Conservation (phyloP, 352 stramenopile genomes). For the Phytopythium montanum region DNA sequence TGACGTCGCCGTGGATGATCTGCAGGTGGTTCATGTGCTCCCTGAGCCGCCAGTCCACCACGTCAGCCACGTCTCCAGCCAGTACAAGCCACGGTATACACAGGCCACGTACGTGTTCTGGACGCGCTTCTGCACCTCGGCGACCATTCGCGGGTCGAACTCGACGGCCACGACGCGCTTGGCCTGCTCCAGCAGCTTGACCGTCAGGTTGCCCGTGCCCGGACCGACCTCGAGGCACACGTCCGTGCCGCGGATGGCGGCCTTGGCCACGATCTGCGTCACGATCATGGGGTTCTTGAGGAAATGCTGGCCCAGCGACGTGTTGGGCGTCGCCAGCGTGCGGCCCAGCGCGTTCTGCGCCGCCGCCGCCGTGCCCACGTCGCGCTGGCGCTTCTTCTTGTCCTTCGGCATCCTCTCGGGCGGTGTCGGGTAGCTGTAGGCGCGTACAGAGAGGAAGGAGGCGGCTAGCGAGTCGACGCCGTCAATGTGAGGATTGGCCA, state of each 20-base stretch:
- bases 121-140: constrained; percentile 98
- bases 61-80: not conserved
- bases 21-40: constrained; percentile 93
- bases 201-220: constrained; percentile 99
- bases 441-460: not conserved
- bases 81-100: not conserved
- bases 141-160: constrained; percentile 98
- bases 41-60: constrained; percentile 17
- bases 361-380: constrained; percentile 55
- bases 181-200: constrained; percentile 96
- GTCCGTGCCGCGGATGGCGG: constrained; percentile 94
- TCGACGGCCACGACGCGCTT: constrained; percentile 98
- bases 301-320: constrained; percentile 98
- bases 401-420: constrained; percentile 72
- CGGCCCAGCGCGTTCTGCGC: constrained; percentile 79
- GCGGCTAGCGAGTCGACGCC: not conserved
- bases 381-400: constrained; percentile 86
- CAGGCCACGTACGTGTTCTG: constrained; percentile 89
- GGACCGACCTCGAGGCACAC: constrained; percentile 96
- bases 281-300: constrained; percentile 99
- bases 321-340: constrained; percentile 96
- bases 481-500: not conserved
- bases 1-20: constrained; percentile 99
- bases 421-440: too few relatives aligned
- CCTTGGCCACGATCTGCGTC: constrained; percentile 96